These are phyloP conservation scores for Macadamia integrifolia DNA, from an alignment of 164 flowering plant species.

Conservation along the genomic window DNA sequence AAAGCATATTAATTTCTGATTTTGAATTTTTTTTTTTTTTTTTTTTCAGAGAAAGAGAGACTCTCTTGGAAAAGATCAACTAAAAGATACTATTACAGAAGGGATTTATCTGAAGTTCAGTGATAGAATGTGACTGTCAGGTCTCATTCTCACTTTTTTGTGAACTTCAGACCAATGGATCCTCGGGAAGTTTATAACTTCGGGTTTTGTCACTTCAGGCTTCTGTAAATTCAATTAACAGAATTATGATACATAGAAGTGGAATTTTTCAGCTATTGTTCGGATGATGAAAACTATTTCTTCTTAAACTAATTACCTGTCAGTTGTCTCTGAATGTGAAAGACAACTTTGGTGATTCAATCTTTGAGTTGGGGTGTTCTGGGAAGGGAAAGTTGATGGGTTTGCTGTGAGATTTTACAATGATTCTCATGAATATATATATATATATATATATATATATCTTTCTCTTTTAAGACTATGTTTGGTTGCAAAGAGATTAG, in stretches of 20 bases:
- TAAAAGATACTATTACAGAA: slow-evolving; percentile 2
- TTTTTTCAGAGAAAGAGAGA: too few species aligned
- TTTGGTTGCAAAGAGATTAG: too few species aligned
- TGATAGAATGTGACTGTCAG: slow-evolving; percentile 30
- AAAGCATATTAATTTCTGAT: slow-evolving; percentile 30
- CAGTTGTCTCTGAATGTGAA: too few species aligned
- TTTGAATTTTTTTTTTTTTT: slow-evolving; percentile 12
- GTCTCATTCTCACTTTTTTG: slow-evolving; percentile 31
- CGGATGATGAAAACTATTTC: too few species aligned
- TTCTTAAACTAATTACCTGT: too few species aligned
- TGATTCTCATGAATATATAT: too few species aligned
- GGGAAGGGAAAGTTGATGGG: too few species aligned
- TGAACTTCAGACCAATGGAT: slow-evolving; percentile 32
- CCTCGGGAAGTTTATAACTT: slow-evolving; percentile 18
- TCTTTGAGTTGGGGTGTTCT: too few species aligned
- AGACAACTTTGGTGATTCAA: too few species aligned
- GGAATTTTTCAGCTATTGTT: slow-evolving; percentile 8
- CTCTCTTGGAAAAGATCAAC: background rate
- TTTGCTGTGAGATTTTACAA: too few species aligned
- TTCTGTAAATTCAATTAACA: slow-evolving; percentile 34
- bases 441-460: too few species aligned
- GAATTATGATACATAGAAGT: slow-evolving; percentile 18
- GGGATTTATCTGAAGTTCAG: slow-evolving; percentile 40
- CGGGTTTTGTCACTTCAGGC: slow-evolving; percentile 11
- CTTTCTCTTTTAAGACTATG: too few species aligned